Conservation (phyloP, 1,284 basidiomycete species). For the Melampsora abietis-canadensis region DNA sequence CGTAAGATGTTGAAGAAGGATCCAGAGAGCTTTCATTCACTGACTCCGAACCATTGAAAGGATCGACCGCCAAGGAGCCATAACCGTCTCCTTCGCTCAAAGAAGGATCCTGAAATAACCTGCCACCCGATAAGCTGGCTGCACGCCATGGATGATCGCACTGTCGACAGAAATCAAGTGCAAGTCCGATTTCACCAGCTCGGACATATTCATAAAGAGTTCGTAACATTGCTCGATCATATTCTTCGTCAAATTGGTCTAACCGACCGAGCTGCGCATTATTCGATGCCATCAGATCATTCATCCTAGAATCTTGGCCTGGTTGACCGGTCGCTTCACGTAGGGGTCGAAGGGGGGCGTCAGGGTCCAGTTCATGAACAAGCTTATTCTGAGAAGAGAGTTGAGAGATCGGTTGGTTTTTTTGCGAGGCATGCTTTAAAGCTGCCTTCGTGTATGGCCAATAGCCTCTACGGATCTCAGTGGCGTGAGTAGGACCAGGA, state of each 20-base stretch:
- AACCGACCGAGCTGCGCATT: slow-evolving; percentile 16
- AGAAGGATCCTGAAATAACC: slow-evolving; percentile 67
- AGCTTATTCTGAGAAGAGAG: slow-evolving; percentile 56
- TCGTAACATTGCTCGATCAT: slow-evolving; percentile 71
- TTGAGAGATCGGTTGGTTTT: slow-evolving; percentile 56
- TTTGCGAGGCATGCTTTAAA: slow-evolving; percentile 63
- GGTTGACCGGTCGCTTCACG: slow-evolving; percentile 68
- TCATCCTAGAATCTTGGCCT: slow-evolving; percentile 55
- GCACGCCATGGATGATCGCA: slow-evolving; percentile 88
- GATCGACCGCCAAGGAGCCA: slow-evolving; percentile 26
- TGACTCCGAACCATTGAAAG: slow-evolving; percentile 40
- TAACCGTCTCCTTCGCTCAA: slow-evolving; percentile 59
- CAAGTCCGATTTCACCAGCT: slow-evolving; percentile 75
- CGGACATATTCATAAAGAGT: slow-evolving; percentile 74
- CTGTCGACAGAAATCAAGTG: slow-evolving; percentile 74
- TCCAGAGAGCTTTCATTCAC: slow-evolving; percentile 58
- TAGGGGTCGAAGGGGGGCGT: slow-evolving; percentile 60
- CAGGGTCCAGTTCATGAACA: slow-evolving; percentile 70
- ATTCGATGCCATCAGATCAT: slow-evolving; percentile 13
- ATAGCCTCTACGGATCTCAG: slow-evolving; percentile 71
- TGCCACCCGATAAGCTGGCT: slow-evolving; percentile 73
- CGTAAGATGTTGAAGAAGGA: slow-evolving; percentile 10
- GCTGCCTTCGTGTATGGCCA: slow-evolving; percentile 75
- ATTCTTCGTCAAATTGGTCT: slow-evolving; percentile 58
- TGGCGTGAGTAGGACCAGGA: slow-evolving; percentile 61